These are phyloP conservation scores for Tremella yokohamensis DNA, from an alignment of 768 basidiomycete species.

Conservation along the genomic window DNA sequence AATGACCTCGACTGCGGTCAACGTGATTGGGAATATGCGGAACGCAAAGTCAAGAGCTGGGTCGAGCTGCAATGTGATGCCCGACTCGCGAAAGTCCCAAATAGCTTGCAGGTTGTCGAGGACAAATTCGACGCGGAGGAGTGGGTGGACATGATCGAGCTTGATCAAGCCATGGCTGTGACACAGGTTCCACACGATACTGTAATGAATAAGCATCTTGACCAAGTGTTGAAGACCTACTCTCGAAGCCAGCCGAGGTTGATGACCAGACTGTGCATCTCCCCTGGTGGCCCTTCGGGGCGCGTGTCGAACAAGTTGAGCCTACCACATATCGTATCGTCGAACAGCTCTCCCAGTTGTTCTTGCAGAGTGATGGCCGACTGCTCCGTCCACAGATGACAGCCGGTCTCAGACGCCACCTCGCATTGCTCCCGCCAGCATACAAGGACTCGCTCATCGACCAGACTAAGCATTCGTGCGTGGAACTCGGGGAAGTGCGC, in stretches of 20 bases:
- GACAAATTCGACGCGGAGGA: not conserved
- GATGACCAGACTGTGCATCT: not conserved
- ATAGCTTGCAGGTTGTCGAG: slow-evolving; percentile 3
- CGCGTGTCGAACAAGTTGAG: slow-evolving; percentile 1
- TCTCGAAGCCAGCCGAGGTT: slow-evolving; percentile 4
- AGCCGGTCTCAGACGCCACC: not conserved
- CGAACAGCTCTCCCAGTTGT: not conserved
- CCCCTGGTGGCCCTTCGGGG: not conserved
- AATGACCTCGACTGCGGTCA: not conserved
- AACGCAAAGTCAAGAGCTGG: not conserved
- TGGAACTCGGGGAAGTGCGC: not conserved
- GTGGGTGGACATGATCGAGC: not conserved
- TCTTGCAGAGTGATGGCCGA: not conserved
- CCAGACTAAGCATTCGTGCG: not conserved
- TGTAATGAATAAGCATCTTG: not conserved
- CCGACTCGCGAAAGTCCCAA: slow-evolving; percentile 1
- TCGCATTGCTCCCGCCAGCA: slow-evolving; percentile 1
- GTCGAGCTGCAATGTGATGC: not conserved
- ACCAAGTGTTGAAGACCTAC: not conserved
- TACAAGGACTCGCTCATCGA: not conserved
- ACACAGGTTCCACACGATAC: slow-evolving; percentile 1
- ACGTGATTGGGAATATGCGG: not conserved
- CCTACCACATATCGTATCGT: slow-evolving; percentile 4
- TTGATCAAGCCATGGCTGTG: slow-evolving; percentile 1
- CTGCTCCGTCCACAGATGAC: not conserved